These are phyloP conservation scores for Ogataea philodendri DNA, from an alignment of 805 yeast species.

Conservation along the genomic window DNA sequence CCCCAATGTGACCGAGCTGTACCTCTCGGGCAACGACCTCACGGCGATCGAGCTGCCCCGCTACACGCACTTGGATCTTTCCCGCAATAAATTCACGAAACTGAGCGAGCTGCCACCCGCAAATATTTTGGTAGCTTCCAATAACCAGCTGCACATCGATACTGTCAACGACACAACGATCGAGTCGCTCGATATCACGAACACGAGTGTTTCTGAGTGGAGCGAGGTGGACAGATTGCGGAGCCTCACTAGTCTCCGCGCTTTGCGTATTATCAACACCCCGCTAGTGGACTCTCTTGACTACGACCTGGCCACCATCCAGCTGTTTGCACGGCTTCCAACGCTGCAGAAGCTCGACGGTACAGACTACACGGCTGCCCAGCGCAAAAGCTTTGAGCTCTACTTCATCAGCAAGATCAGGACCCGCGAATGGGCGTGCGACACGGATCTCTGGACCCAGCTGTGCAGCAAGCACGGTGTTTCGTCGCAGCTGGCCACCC, in stretches of 20 bases:
- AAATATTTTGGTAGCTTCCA: conserved; percentile 34
- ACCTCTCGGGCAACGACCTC: conserved; percentile 28
- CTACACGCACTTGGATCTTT: conserved; percentile 23
- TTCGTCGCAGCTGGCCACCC: background rate
- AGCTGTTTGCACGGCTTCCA: conserved; percentile 27
- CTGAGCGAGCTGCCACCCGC: conserved; percentile 26
- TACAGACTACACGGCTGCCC: conserved; percentile 41
- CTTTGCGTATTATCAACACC: conserved; percentile 51
- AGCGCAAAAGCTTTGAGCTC: conserved; percentile 63
- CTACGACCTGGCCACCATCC: conserved; percentile 20
- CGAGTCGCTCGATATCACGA: conserved; percentile 46
- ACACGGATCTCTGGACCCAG: conserved; percentile 40
- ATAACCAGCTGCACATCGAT: conserved; percentile 33
- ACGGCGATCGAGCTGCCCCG: conserved; percentile 4
- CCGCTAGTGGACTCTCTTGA: conserved; percentile 40
- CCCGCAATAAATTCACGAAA: conserved; percentile 40
- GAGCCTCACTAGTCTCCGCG: conserved; percentile 41
- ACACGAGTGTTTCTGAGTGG: conserved; percentile 51
- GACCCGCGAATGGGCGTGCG: conserved; percentile 28
- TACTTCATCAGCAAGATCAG: conserved; percentile 56
- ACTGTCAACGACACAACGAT: background rate
- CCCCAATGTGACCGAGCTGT: conserved; percentile 29
- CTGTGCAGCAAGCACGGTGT: conserved; percentile 38
- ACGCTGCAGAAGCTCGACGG: conserved; percentile 55
- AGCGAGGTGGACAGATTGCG: conserved; percentile 44